phyloP scores from a whole-genome alignment of 176 grass and related monocot species.

The Coix lacrymajobi region DNA sequence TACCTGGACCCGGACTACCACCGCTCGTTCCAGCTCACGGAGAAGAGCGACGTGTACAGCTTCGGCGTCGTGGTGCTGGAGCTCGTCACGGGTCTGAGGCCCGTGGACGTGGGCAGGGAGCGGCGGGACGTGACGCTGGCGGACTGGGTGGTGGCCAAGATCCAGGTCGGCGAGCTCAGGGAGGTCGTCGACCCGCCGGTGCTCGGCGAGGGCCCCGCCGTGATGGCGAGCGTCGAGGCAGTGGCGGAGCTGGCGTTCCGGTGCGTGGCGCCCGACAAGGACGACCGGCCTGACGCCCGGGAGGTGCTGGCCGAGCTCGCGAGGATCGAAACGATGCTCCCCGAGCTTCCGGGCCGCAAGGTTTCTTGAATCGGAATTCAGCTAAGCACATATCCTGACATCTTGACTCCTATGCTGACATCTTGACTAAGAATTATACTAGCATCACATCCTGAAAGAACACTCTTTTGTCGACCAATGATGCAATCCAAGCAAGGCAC shows the following conservation, averaged over 20 bases:
- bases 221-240: constrained; percentile 59
- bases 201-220: constrained; percentile 40
- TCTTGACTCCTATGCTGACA: background rate
- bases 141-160: constrained; percentile 88
- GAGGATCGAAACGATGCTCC: constrained; percentile 60
- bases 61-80: constrained; percentile 95
- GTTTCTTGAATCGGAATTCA: constrained; percentile 12
- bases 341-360: constrained; percentile 20
- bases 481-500: background rate
- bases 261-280: constrained; percentile 87
- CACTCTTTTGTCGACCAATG: background rate
- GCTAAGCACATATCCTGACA: background rate
- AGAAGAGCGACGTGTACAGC: constrained; percentile 99
- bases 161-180: constrained; percentile 74
- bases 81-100: constrained; percentile 75
- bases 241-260: constrained; percentile 88
- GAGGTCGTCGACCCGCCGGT: constrained; percentile 77
- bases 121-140: constrained; percentile 75
- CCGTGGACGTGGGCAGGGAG: constrained; percentile 79
- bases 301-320: constrained; percentile 74
- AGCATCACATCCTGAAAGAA: background rate
- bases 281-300: constrained; percentile 70
- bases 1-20: constrained; percentile 96
- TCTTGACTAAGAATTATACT: background rate
- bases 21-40: constrained; percentile 88